Evolutionary conservation across 192 early-diverging fungal genomes (phyloP), one percentile per base, ranked within the genome.

Genomic region (Kappamyces sp.): DNA sequence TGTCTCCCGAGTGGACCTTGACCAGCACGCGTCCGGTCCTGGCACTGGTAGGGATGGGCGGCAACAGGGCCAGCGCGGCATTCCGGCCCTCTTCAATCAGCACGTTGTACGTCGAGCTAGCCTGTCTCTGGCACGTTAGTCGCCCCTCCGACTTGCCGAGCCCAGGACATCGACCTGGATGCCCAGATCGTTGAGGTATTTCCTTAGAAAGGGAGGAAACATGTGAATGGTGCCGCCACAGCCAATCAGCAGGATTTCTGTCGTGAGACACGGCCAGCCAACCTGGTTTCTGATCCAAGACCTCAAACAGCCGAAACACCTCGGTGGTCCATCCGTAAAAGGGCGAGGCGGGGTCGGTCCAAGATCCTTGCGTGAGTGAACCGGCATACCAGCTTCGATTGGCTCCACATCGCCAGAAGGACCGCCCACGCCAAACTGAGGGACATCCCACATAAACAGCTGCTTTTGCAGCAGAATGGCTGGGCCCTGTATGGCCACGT

Each of bases 191-290:
- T 64, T 64, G 5, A 81, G 38, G 53, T 81, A 76, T n/a, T 51
- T 40, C 35, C 63, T 54, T 33, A 81, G 38, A 43, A 41, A 15
- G 6, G 52, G 60, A 23, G 79, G 79, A 35, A 81, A 38, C 3
- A 23, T 55, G 3, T 65, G 39, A 51, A 63, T 67, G 9, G 47
- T 49, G 5, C 65, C 66, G 35, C 79, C 79, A 13, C 73, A 71
- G 1, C 79, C 79, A 39, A 81, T 44, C 4, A 81, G 70, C 10
- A 81, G 54, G 34, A 79, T 77, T 44, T 79, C 77, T 72, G 47
- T 15, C 5, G 7, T 13, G 31, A 60, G 12, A 35, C 59, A n/a
- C 12, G 36, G 40, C 2, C 34, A 60, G 54, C 57, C 31, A 43
- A 70, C 73, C 76, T 47, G 77, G 77, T 43, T 47, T 61, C 1